These are phyloP conservation scores for Cutaneotrichosporon sp. DNA, from an alignment of 1,284 basidiomycete species.

Conservation along the genomic window DNA sequence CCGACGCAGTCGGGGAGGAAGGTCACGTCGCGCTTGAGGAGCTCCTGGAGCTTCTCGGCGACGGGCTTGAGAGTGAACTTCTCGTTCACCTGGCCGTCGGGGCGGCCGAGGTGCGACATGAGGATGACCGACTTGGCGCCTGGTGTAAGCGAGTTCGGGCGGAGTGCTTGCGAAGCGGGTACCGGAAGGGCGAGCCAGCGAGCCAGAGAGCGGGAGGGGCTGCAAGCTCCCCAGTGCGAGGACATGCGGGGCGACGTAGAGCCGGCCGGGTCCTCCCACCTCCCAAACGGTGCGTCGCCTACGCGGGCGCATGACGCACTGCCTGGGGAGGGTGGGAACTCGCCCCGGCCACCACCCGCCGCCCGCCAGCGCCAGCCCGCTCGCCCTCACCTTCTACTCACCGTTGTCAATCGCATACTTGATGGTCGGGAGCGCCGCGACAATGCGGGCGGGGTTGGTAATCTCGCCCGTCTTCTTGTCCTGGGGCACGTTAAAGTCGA, in stretches of 20 bases:
- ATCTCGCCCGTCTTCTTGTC: conserved; percentile 72
- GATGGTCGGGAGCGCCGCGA: conserved; percentile 94
- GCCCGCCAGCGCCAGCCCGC: neutral
- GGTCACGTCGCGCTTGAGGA: conserved; percentile 68
- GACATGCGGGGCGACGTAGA: too few relatives aligned
- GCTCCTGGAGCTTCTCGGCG: conserved; percentile 67
- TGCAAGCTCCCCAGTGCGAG: too few relatives aligned
- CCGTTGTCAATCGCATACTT: conserved; percentile 90
- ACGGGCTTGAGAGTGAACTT: conserved; percentile 95
- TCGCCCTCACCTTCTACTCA: conserved; percentile 46
- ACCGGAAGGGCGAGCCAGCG: too few relatives aligned
- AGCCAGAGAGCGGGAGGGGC: too few relatives aligned
- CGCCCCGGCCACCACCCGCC: too few relatives aligned
- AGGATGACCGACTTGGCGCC: conserved; percentile 83
- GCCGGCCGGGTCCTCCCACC: too few relatives aligned
- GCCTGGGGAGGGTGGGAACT: too few relatives aligned
- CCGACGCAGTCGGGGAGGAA: conserved; percentile 91
- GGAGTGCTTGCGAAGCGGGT: too few relatives aligned
- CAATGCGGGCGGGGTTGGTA: conserved; percentile 96
- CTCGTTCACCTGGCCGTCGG: conserved; percentile 83
- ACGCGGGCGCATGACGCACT: too few relatives aligned
- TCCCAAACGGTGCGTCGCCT: neutral
- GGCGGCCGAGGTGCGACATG: conserved; percentile 98
- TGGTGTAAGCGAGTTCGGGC: conserved; percentile 54
- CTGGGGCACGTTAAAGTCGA: conserved; percentile 96